Conservation (phyloP, 208 protist species). For the Trypanosoma lewisi region DNA sequence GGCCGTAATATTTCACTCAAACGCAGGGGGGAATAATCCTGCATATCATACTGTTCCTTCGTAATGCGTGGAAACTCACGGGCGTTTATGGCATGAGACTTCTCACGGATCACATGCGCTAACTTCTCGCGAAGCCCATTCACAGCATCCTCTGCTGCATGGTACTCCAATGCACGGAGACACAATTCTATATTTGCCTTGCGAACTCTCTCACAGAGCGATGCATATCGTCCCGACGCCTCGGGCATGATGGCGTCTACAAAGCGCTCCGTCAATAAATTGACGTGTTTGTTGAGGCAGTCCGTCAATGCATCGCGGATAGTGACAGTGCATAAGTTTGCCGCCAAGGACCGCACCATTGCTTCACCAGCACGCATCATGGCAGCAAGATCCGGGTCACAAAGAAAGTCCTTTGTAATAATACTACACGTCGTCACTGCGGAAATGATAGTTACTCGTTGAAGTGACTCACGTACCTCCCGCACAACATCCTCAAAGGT, state of each 20-base stretch:
- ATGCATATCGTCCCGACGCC: constrained; percentile 8
- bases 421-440: constrained; percentile 92
- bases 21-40: constrained; percentile 41
- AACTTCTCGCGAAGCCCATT: constrained; percentile 47
- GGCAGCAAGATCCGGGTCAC: constrained; percentile 83
- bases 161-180: constrained; percentile 76
- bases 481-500: constrained; percentile 87
- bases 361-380: constrained; percentile 64
- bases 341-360: constrained; percentile 78
- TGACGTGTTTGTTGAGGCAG: constrained; percentile 32
- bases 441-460: constrained; percentile 92
- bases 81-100: constrained; percentile 44
- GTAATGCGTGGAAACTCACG: constrained; percentile 44
- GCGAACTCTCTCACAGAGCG: constrained; percentile 28
- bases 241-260: constrained; percentile 38
- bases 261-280: constrained; percentile 15
- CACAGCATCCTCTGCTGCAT: constrained; percentile 92
- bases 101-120: constrained; percentile 73
- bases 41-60: constrained; percentile 50
- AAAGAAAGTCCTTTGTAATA: constrained; percentile 96
- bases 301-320: constrained; percentile 92
- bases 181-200: constrained; percentile 69
- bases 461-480: constrained; percentile 87
- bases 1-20: constrained; percentile 93
- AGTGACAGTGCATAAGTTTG: constrained; percentile 77